A percentile compares a stretch with the other conserved stretches of the same genome.
Evolutionary conservation across 1,139 yeast genomes (phyloP).

Genomic region (Hansenula anomala): DNA sequence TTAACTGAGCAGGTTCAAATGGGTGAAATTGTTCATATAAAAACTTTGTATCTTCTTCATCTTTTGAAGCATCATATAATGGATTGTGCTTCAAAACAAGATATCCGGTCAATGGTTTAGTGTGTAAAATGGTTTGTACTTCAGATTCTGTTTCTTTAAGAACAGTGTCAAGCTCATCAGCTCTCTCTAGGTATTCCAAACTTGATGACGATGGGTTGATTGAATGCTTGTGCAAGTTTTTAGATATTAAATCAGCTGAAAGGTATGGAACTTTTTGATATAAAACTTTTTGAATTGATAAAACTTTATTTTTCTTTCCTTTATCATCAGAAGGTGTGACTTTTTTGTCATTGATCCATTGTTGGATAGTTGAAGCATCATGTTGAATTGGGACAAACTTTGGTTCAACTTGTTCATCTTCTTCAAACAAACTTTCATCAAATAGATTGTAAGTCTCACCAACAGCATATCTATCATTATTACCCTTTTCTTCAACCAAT

Average conservation of each 20-base stretch:
- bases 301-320: conserved; percentile 39
- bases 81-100: conserved; percentile 63
- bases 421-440: conserved; percentile 43
- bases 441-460: conserved; percentile 66
- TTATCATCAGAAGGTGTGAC: background rate
- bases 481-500: conserved; percentile 67
- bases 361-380: conserved; percentile 29
- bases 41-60: conserved; percentile 38
- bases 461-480: conserved; percentile 59
- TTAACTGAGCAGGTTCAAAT: conserved; percentile 52
- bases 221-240: conserved; percentile 40
- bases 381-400: conserved; percentile 7
- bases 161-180: conserved; percentile 33
- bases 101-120: conserved; percentile 47
- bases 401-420: conserved; percentile 12
- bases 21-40: conserved; percentile 86
- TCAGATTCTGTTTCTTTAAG: conserved; percentile 46
- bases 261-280: conserved; percentile 69
- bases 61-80: conserved; percentile 33
- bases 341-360: conserved; percentile 41
- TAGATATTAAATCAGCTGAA: conserved; percentile 73
- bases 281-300: conserved; percentile 65
- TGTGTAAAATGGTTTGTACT: conserved; percentile 24
- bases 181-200: conserved; percentile 29
- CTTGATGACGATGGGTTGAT: conserved; percentile 41